These are phyloP conservation scores for Trapa bicornis DNA, from an alignment of 345 rosid genomes.

Conservation along the genomic window DNA sequence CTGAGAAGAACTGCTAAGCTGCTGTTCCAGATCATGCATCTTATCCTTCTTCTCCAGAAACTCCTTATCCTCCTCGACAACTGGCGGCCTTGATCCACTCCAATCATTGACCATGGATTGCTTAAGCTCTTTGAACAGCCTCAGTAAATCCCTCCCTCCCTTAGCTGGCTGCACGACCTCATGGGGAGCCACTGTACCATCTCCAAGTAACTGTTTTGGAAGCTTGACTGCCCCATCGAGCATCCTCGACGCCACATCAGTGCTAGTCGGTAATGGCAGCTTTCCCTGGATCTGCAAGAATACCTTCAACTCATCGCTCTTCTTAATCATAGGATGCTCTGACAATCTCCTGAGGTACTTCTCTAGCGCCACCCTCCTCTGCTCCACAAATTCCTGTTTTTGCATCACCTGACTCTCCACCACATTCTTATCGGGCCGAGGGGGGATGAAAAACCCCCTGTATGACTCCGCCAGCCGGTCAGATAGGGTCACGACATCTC, in stretches of 20 bases:
- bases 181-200: slow-evolving; percentile 46
- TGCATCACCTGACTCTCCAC: slow-evolving; percentile 98
- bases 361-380: slow-evolving; percentile 80
- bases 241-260: slow-evolving; percentile 88
- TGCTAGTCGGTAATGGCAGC: slow-evolving; percentile 46
- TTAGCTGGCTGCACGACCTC: slow-evolving; percentile 85
- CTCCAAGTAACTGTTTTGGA: slow-evolving; percentile 80
- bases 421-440: slow-evolving; percentile 85
- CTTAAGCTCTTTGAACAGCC: slow-evolving; percentile 83
- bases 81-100: slow-evolving; percentile 70
- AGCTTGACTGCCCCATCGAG: slow-evolving; percentile 83
- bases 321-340: slow-evolving; percentile 59
- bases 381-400: slow-evolving; percentile 92
- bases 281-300: slow-evolving; percentile 78
- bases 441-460: slow-evolving; percentile 77
- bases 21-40: slow-evolving; percentile 77
- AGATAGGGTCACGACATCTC: slow-evolving; percentile 67
- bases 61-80: slow-evolving; percentile 86
- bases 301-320: slow-evolving; percentile 70
- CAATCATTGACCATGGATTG: slow-evolving; percentile 81
- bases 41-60: slow-evolving; percentile 73
- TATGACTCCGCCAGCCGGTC: slow-evolving; percentile 78
- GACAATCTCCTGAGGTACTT: slow-evolving; percentile 64
- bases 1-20: slow-evolving; percentile 83
- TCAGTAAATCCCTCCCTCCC: slow-evolving; percentile 81